Evolutionary conservation across 495 filamentous ascomycete species (phyloP), one percentile per base, ranked within the genome.

Genomic region (Alectoria sarmentosa): DNA sequence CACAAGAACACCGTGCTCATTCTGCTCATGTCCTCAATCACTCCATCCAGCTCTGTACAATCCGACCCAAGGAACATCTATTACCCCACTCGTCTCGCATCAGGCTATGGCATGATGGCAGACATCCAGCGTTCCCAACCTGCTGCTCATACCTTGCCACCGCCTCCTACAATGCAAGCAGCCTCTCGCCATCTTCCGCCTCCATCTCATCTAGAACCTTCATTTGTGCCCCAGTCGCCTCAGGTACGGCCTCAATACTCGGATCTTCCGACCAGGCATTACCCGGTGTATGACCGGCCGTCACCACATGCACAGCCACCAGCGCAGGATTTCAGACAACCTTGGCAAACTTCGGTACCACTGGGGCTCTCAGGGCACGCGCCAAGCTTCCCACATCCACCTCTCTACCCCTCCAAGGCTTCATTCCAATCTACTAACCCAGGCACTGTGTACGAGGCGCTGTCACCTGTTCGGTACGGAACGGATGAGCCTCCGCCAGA

Each of bases 401-500:
- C 63, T 32, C 63, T 69, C 4, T 69, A 66, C 52, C 63, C 67
- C 9, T 64, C 65, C 37, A 65, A 60, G 36, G 60, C 48, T 38
- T 69, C 67, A 6, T 69, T 62, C 39, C 67, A 69, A 60, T 66
- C 67, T 11, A 56, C 55, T 14, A 69, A 69, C 30, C 67, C 67
- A 46, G 67, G 67, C 3, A 69, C 67, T 9, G 58, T 69, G 5
- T 69, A 66, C 54, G 67, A 69, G 60, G 67, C 67, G 36, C 56
- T 69, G 26, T 65, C 58, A 6, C 63, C 67, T 28, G 49, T 69
- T 13, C 63, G 65, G 21, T 65, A 69, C 13, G 60, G 54, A 13
- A 36, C 63, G 3, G 44, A 65, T 32, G 58, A 59, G 30, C 60
- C 67, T 52, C 59, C 60, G 6, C 59, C 58, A n/a, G 64, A 60